phyloP scores from a whole-genome alignment of 345 rosid genomes.

The Eucalyptus curtisii region DNA sequence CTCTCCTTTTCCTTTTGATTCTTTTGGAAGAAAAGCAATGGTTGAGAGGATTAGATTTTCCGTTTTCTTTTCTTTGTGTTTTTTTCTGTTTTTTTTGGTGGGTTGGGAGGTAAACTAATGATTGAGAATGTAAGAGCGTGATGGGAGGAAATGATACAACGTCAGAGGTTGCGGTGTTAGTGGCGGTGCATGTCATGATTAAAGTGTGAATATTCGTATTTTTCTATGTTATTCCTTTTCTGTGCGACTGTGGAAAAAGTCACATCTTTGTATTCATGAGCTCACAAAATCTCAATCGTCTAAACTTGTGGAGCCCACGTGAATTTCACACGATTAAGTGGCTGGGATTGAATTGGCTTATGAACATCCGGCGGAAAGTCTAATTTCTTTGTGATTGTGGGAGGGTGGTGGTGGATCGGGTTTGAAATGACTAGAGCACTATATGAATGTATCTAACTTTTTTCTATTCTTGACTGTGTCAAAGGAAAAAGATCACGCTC shows the following conservation, averaged over 20 bases:
- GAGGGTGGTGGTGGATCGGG: neutral
- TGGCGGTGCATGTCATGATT: slow-evolving; percentile 39
- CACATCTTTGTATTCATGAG: neutral
- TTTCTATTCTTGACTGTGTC: neutral
- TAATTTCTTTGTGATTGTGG: neutral
- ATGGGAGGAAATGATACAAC: neutral
- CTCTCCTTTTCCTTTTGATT: neutral
- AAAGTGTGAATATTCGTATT: slow-evolving; percentile 8
- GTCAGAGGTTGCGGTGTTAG: neutral
- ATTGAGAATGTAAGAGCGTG: slow-evolving; percentile 4
- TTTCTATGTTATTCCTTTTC: neutral
- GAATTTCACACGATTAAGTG: neutral
- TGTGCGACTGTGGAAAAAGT: neutral
- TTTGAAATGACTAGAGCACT: neutral
- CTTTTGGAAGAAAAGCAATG: neutral
- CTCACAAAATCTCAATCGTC: neutral
- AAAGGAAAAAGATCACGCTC: neutral
- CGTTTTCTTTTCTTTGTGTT: neutral
- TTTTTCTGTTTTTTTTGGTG: neutral
- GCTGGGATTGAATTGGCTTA: neutral
- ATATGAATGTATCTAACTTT: neutral
- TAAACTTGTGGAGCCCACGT: neutral
- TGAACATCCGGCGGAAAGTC: neutral
- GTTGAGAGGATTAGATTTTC: neutral
- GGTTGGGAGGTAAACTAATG: neutral